Evolutionary conservation across 129 eudicot genomes (phyloP).

Genomic region (Logfia minima): DNA sequence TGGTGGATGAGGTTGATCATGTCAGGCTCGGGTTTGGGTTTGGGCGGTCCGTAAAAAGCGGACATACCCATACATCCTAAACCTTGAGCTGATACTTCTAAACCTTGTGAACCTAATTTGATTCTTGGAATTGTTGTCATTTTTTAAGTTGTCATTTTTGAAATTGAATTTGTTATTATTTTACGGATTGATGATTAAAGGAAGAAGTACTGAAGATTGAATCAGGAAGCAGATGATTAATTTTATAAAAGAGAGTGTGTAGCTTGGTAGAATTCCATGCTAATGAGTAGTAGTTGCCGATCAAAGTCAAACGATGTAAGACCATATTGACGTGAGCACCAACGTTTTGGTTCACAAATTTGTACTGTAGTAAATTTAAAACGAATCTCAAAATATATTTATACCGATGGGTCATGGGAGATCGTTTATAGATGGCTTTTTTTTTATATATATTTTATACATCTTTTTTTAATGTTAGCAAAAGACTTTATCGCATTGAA

Average conservation of each 20-base stretch:
- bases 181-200: not conserved
- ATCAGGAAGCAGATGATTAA: not conserved
- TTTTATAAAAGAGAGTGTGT: conserved; percentile 7
- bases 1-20: conserved; percentile 51
- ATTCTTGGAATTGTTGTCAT: conserved; percentile 26
- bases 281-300: not conserved
- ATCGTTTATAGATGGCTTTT: no score
- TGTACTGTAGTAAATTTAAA: no score
- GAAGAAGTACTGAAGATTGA: not conserved
- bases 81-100: conserved; percentile 50
- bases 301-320: not conserved
- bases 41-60: conserved; percentile 40
- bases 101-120: conserved; percentile 53
- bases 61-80: conserved; percentile 53
- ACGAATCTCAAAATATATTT: no score
- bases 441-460: no score
- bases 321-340: not conserved
- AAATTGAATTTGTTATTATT: not conserved
- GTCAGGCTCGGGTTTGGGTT: conserved; percentile 48
- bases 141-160: not conserved
- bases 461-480: no score
- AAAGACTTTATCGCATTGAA: no score
- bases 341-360: not conserved
- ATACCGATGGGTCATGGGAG: no score
- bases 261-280: conserved; percentile 15